phyloP scores from a whole-genome alignment of 2,329 filamentous ascomycete species.

The Fusarium austroafricanum region DNA sequence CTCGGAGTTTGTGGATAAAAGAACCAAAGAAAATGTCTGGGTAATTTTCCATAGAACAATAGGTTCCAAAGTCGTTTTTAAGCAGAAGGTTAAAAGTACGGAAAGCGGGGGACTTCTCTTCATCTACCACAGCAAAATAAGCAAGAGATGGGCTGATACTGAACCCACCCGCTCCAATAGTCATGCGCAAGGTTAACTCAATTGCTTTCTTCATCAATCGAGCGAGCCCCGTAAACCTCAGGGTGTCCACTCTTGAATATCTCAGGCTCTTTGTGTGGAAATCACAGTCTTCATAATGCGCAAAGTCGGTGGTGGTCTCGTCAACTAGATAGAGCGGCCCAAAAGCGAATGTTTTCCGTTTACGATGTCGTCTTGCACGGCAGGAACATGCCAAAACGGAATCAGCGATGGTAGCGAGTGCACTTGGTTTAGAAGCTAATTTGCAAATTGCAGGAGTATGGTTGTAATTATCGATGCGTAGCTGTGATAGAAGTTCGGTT shows the following conservation, averaged over 20 bases:
- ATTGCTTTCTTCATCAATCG: not conserved
- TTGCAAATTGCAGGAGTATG: not conserved
- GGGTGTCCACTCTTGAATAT: fast-evolving
- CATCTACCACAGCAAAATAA: not conserved
- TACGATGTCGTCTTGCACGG: fast-evolving
- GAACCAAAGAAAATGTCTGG: not conserved
- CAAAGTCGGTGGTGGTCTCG: fast-evolving
- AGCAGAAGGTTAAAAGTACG: not conserved
- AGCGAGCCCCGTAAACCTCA: not conserved
- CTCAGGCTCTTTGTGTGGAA: not conserved
- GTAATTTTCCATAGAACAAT: not conserved
- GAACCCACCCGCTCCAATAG: not conserved
- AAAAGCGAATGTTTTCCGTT: not conserved
- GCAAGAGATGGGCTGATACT: not conserved
- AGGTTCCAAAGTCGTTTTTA: fast-evolving
- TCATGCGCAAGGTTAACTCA: not conserved
- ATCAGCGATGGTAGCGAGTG: not conserved
- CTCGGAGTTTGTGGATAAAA: not conserved
- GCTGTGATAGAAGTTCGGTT: not conserved
- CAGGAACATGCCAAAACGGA: not conserved
- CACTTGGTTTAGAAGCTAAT: not conserved
- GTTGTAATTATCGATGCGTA: fast-evolving
- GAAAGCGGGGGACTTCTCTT: not conserved
- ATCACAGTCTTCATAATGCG: not conserved
- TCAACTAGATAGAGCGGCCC: not conserved